These are phyloP conservation scores for Babesia bigemina DNA, from an alignment of 169 alveolate genomes.

Conservation along the genomic window DNA sequence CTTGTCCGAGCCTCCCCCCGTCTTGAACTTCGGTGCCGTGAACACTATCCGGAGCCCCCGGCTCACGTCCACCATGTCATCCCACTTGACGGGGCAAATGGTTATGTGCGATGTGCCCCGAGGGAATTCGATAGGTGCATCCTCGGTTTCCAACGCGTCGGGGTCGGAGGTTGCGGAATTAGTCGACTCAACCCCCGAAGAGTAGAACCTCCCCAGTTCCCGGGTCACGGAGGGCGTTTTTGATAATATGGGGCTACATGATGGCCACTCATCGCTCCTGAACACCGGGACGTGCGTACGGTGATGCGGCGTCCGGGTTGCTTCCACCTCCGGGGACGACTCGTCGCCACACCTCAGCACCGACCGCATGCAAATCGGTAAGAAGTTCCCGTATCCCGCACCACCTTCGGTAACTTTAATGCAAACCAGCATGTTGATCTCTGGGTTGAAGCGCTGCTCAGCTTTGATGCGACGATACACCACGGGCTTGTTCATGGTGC, in stretches of 20 bases:
- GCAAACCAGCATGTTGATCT: constrained; percentile 41
- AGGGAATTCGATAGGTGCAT: not conserved
- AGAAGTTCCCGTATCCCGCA: not conserved
- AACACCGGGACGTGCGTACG: constrained; percentile 18
- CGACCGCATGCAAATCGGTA: not conserved
- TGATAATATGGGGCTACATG: constrained; percentile 1
- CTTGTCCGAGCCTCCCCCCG: constrained; percentile 8
- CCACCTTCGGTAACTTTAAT: not conserved
- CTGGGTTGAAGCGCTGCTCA: constrained; percentile 33
- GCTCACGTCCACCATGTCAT: constrained; percentile 13
- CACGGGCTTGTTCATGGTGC: not conserved
- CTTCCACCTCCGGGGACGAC: constrained; percentile 8
- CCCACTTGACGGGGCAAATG: not conserved
- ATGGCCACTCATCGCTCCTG: constrained; percentile 21
- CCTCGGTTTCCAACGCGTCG: not conserved
- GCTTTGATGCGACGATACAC: constrained; percentile 20
- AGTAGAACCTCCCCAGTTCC: no score
- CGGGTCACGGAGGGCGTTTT: not conserved
- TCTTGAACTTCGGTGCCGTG: constrained; percentile 19
- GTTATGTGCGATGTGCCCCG: not conserved
- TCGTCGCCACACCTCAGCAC: constrained; percentile 1
- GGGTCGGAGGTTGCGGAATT: not conserved
- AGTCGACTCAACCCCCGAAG: not conserved
- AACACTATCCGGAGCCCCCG: constrained; percentile 17
- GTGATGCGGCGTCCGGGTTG: constrained; percentile 2